Percentiles rank a stretch among this genome's conserved stretches.
Conservation (phyloP, 169 alveolate species). For the Eimeria sp. region DNA sequence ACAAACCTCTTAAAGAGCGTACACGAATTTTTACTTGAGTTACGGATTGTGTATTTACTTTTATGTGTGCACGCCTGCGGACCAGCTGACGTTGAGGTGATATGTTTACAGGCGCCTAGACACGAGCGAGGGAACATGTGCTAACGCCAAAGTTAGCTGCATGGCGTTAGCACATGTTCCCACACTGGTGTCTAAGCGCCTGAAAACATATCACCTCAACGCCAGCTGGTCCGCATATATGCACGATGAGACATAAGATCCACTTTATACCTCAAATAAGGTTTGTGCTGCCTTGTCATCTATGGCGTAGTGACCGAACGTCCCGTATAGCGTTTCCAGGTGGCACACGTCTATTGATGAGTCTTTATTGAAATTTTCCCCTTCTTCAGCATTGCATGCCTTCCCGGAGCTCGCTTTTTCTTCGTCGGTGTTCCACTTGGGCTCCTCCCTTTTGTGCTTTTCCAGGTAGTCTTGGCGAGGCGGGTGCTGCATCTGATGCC, state of each 20-base stretch:
- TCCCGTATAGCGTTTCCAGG: conserved; percentile 53
- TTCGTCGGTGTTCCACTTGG: background rate
- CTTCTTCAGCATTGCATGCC: background rate
- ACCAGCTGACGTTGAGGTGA: background rate
- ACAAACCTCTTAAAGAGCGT: background rate
- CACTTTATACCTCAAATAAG: conserved; percentile 39
- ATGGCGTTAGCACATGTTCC: background rate
- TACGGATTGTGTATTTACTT: background rate
- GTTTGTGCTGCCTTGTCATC: conserved; percentile 68
- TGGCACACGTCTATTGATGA: background rate
- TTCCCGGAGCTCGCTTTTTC: background rate
- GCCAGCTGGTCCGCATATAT: background rate
- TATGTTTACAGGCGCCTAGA: background rate
- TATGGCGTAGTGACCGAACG: conserved; percentile 62
- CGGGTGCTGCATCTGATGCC: conserved; percentile 1
- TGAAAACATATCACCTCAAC: background rate
- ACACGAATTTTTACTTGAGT: background rate
- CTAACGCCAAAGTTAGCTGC: background rate
- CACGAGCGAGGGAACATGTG: no score
- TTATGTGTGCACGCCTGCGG: background rate
- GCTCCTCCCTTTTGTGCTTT: background rate
- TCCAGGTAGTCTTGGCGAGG: background rate
- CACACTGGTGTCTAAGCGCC: background rate
- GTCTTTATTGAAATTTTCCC: background rate
- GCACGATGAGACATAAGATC: background rate